A percentile compares a stretch with the other conserved stretches of the same genome.
Conservation (phyloP, 2,329 filamentous ascomycete genomes). For the Emergomyces africanus region DNA sequence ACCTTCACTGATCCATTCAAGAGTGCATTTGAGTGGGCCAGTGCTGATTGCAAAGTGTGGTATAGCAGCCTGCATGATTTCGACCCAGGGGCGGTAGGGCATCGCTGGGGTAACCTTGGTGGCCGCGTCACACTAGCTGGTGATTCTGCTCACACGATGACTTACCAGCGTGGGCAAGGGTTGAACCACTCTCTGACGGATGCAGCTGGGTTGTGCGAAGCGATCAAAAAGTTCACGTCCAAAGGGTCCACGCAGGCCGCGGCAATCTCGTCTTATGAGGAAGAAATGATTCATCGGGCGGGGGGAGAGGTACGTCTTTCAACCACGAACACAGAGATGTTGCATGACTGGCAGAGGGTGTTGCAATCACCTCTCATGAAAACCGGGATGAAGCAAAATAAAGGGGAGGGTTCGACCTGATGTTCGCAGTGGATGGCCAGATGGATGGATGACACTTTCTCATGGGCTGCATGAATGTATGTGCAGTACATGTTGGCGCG, state of each 20-base stretch:
- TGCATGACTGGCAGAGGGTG: conserved; percentile 30
- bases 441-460: neutral
- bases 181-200: conserved; percentile 17
- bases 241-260: conserved; percentile 7
- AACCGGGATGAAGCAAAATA: conserved; percentile 3
- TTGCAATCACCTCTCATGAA: conserved; percentile 8
- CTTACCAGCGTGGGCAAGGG: conserved; percentile 15
- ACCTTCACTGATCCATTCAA: conserved; percentile 13
- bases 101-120: conserved; percentile 14
- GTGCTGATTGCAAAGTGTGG: conserved; percentile 8
- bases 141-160: conserved; percentile 16
- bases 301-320: conserved; percentile 34
- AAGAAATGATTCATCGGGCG: conserved; percentile 29
- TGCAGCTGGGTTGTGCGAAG: conserved; percentile 11
- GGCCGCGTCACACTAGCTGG: conserved; percentile 15
- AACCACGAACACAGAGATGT: conserved; percentile 32
- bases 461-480: neutral
- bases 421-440: neutral
- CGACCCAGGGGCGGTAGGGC: conserved; percentile 13
- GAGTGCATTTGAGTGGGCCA: conserved; percentile 16
- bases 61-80: conserved; percentile 11
- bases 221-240: conserved; percentile 7
- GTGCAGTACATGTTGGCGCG: neutral
- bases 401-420: neutral
- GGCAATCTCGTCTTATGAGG: conserved; percentile 18